Percentiles rank a stretch among this genome's conserved stretches.
These are phyloP conservation scores for Luffa aegyptiaca DNA, from an alignment of 306 rosid genomes.

Conservation along the genomic window DNA sequence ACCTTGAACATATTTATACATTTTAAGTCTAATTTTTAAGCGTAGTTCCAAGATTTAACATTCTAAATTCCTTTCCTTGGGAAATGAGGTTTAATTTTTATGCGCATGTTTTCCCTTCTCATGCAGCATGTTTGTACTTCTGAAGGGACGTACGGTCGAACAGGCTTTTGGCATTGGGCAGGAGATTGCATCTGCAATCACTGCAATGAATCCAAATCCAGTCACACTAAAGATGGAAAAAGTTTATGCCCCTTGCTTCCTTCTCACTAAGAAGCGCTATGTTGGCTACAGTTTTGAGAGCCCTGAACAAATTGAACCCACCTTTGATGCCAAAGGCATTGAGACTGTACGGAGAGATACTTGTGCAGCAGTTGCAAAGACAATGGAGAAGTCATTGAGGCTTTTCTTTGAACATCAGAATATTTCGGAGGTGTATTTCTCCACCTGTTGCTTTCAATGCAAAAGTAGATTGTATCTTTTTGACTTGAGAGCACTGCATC, in stretches of 20 bases:
- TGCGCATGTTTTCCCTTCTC: not conserved
- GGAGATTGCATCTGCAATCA: conserved; percentile 79
- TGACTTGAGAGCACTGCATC: not conserved
- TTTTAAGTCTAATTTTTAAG: not conserved
- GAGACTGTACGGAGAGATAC: conserved; percentile 97
- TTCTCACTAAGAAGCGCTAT: conserved; percentile 88
- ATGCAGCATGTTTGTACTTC: conserved; percentile 95
- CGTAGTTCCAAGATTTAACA: not conserved
- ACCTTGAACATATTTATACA: not conserved
- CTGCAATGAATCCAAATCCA: conserved; percentile 89
- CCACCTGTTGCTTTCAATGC: not conserved
- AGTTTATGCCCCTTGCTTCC: conserved; percentile 82
- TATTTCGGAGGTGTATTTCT: conserved; percentile 43
- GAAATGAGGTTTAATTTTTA: not conserved
- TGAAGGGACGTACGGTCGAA: conserved; percentile 66
- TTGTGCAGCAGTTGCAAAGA: conserved; percentile 82
- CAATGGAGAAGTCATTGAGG: conserved; percentile 79
- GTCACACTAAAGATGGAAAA: conserved; percentile 92
- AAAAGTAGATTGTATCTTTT: not conserved
- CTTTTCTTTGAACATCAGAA: conserved; percentile 68
- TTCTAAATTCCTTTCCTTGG: not conserved
- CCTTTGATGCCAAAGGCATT: conserved; percentile 94
- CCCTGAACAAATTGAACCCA: conserved; percentile 54
- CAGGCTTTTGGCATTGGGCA: conserved; percentile 72
- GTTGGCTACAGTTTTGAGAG: conserved; percentile 95